A percentile compares a stretch with the other conserved stretches of the same genome.
These are phyloP conservation scores for Phytophthora megakarya DNA, from an alignment of 352 stramenopile genomes.

Conservation along the genomic window DNA sequence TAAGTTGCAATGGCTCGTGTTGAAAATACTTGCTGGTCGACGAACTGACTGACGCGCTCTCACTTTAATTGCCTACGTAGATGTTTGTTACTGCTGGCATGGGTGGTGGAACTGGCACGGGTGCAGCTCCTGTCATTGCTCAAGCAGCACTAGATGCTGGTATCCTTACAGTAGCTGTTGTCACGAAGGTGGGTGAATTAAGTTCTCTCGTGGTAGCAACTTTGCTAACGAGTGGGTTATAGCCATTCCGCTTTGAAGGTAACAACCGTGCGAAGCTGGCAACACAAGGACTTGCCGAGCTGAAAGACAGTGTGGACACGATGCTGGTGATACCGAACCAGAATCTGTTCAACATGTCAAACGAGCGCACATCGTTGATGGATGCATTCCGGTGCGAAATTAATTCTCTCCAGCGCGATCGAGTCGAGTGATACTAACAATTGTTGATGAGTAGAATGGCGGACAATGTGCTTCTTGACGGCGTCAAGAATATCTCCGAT, in stretches of 20 bases:
- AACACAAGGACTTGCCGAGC: slow-evolving; percentile 70
- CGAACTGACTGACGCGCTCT: too few species aligned
- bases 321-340: slow-evolving; percentile 91
- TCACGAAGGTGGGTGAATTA: slow-evolving; percentile 67
- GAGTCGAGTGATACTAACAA: neutral
- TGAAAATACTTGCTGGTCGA: too few species aligned
- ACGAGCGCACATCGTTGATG: slow-evolving; percentile 86
- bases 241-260: slow-evolving; percentile 87
- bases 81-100: slow-evolving; percentile 90
- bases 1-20: slow-evolving; percentile 29
- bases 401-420: neutral
- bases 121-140: slow-evolving; percentile 83
- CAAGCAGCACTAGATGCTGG: slow-evolving; percentile 81
- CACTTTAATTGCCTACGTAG: slow-evolving; percentile 33
- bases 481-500: slow-evolving; percentile 90
- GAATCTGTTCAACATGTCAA: slow-evolving; percentile 91
- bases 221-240: neutral
- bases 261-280: slow-evolving; percentile 83
- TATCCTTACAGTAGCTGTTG: slow-evolving; percentile 85
- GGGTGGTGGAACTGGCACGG: slow-evolving; percentile 82
- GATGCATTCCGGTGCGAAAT: slow-evolving; percentile 75
- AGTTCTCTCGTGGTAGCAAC: neutral
- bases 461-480: slow-evolving; percentile 85
- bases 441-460: slow-evolving; percentile 53
- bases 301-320: slow-evolving; percentile 87